Evolutionary conservation across 352 stramenopile genomes (phyloP).

Genomic region (Thalassiosira livingstoniorum): DNA sequence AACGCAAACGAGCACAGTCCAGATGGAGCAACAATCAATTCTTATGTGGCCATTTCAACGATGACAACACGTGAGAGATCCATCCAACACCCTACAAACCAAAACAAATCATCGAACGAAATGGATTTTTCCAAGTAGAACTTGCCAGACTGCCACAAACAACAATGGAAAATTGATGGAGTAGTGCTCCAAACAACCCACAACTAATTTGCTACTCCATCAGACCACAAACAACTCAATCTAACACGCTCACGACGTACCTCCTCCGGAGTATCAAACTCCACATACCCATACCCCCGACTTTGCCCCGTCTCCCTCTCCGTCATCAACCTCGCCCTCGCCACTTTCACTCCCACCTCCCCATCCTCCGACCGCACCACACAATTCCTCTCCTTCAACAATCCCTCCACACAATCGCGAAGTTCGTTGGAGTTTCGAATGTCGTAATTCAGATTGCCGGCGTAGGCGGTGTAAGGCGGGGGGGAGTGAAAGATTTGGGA

Average conservation of each 20-base stretch:
- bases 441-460: constrained; percentile 72
- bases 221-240: too few species aligned
- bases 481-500: constrained; percentile 51
- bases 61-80: too few species aligned
- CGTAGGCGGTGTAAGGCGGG: constrained; percentile 75
- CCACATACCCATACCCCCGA: constrained; percentile 79
- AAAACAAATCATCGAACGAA: too few species aligned
- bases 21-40: too few species aligned
- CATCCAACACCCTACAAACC: too few species aligned
- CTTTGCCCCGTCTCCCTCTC: constrained; percentile 46
- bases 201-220: too few species aligned
- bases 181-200: too few species aligned
- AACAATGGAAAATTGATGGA: too few species aligned
- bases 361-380: constrained; percentile 33
- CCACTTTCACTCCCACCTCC: constrained; percentile 23
- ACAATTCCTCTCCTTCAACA: constrained; percentile 40
- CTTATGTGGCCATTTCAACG: too few species aligned
- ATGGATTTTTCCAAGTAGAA: too few species aligned
- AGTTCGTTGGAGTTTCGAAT: constrained; percentile 61
- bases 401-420: constrained; percentile 37
- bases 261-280: constrained; percentile 74
- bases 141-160: too few species aligned
- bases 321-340: constrained; percentile 34
- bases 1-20: too few species aligned
- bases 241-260: constrained; percentile 45